Percentiles rank a stretch among this genome's conserved stretches.
Conservation (phyloP, 2,329 filamentous ascomycete genomes). For the Lecanicillium sp. region DNA sequence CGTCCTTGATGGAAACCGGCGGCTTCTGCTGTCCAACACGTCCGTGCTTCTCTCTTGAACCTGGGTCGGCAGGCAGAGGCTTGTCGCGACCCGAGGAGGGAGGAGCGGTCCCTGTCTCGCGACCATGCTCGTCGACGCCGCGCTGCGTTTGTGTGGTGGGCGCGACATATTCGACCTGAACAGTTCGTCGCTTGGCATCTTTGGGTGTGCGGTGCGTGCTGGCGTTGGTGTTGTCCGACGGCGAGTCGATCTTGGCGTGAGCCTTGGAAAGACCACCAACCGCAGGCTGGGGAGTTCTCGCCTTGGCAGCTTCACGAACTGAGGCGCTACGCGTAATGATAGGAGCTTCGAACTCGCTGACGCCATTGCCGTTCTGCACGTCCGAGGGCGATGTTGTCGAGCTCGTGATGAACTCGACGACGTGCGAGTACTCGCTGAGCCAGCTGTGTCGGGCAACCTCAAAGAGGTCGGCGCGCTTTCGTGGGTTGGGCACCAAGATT, state of each 20-base stretch:
- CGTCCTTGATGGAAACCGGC: slow-evolving; percentile 24
- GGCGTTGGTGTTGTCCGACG: slow-evolving; percentile 49
- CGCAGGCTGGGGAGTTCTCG: slow-evolving; percentile 45
- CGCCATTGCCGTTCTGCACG: slow-evolving; percentile 69
- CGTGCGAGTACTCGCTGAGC: slow-evolving; percentile 94
- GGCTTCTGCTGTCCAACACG: slow-evolving; percentile 21
- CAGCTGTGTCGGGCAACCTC: slow-evolving; percentile 97
- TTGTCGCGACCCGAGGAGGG: slow-evolving; percentile 44
- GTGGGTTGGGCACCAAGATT: slow-evolving; percentile 90
- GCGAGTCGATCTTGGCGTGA: slow-evolving; percentile 66
- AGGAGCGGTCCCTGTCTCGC: slow-evolving; percentile 36
- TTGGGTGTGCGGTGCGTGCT: slow-evolving; percentile 57
- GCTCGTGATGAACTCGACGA: slow-evolving; percentile 95
- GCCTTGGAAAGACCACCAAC: slow-evolving; percentile 65
- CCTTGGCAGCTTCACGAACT: slow-evolving; percentile 78
- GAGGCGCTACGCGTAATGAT: slow-evolving; percentile 79
- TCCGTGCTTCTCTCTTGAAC: slow-evolving; percentile 21
- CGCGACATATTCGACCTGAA: slow-evolving; percentile 96
- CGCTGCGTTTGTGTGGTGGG: slow-evolving; percentile 80
- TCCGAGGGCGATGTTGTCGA: slow-evolving; percentile 83
- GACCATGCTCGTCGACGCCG: slow-evolving; percentile 40
- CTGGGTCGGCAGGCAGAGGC: slow-evolving; percentile 52
- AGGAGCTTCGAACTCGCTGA: slow-evolving; percentile 53
- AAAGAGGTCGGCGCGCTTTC: slow-evolving; percentile 91
- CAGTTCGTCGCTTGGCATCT: slow-evolving; percentile 86